Evolutionary conservation across 768 basidiomycete species (phyloP).

Genomic region (Boletus barrowsii): DNA sequence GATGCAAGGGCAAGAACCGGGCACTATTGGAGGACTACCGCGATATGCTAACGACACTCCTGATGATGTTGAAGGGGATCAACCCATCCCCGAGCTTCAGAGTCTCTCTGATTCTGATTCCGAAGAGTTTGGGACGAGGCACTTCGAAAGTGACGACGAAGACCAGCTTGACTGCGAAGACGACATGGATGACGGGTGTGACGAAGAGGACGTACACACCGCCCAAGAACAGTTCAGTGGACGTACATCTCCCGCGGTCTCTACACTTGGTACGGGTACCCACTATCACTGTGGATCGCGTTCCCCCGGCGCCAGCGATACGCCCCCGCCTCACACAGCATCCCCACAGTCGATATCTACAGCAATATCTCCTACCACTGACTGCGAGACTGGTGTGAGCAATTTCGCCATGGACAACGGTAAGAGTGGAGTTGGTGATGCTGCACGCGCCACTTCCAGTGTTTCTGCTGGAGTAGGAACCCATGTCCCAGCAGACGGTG

Average conservation of each 20-base stretch:
- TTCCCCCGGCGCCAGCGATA: slow-evolving; percentile 4
- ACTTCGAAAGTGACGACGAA: slow-evolving; percentile 19
- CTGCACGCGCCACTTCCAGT: slow-evolving; percentile 2
- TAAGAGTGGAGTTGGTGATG: neutral
- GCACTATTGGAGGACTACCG: neutral
- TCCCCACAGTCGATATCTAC: slow-evolving; percentile 11
- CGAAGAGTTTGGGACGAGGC: slow-evolving; percentile 20
- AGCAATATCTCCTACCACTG: slow-evolving; percentile 1
- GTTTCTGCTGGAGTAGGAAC: slow-evolving; percentile 1
- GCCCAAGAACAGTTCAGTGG: slow-evolving; percentile 22
- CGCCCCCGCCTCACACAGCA: neutral
- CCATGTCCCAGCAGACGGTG: neutral
- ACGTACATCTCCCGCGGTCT: slow-evolving; percentile 25
- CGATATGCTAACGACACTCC: slow-evolving; percentile 9
- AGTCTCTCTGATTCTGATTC: slow-evolving; percentile 27
- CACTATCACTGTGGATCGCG: slow-evolving; percentile 7
- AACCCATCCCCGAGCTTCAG: slow-evolving; percentile 23
- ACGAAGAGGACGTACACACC: slow-evolving; percentile 25
- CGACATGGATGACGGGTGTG: slow-evolving; percentile 27
- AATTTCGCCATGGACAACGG: slow-evolving; percentile 3
- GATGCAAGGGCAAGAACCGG: slow-evolving; percentile 34
- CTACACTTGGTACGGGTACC: slow-evolving; percentile 15
- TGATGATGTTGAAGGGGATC: slow-evolving; percentile 19
- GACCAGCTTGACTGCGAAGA: slow-evolving; percentile 31
- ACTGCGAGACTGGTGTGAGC: neutral